Percentiles rank a stretch among this genome's conserved stretches.
These are phyloP conservation scores for Metschnikowia borealis DNA, from an alignment of 805 yeast genomes.

Conservation along the genomic window DNA sequence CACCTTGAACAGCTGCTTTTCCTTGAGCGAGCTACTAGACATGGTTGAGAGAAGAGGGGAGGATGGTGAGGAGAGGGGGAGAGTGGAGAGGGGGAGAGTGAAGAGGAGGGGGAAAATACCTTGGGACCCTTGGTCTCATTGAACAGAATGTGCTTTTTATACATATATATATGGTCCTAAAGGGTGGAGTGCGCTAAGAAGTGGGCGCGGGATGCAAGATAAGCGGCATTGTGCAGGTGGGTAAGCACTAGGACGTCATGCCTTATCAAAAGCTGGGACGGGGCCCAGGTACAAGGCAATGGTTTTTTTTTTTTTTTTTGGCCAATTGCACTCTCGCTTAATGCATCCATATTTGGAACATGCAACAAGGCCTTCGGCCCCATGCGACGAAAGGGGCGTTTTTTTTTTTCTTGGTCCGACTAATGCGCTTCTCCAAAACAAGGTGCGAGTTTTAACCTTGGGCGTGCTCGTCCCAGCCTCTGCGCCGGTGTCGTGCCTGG, in stretches of 20 bases:
- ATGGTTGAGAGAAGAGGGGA: neutral
- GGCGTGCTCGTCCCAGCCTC: no score
- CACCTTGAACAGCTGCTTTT: conserved; percentile 8
- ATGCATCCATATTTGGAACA: no score
- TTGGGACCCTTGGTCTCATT: neutral
- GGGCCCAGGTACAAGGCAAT: no score
- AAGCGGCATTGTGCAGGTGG: neutral
- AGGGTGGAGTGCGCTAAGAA: neutral
- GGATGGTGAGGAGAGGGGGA: neutral
- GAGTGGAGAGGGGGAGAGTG: neutral
- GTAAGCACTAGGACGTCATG: neutral
- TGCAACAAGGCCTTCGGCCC: no score
- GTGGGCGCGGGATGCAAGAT: conserved; percentile 1
- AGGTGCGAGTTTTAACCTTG: no score
- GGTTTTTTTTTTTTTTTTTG: no score
- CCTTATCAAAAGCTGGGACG: neutral
- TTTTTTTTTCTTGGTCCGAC: no score
- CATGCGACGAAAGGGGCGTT: no score
- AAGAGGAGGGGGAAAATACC: neutral
- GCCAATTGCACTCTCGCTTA: no score
- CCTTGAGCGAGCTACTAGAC: conserved; percentile 2
- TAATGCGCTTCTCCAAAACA: no score
- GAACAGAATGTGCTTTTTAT: neutral
- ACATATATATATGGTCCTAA: neutral
- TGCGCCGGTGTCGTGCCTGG: no score